Evolutionary conservation across 768 basidiomycete species (phyloP), one percentile per base, ranked within the genome.

Genomic region (Boletus rubescentipes): DNA sequence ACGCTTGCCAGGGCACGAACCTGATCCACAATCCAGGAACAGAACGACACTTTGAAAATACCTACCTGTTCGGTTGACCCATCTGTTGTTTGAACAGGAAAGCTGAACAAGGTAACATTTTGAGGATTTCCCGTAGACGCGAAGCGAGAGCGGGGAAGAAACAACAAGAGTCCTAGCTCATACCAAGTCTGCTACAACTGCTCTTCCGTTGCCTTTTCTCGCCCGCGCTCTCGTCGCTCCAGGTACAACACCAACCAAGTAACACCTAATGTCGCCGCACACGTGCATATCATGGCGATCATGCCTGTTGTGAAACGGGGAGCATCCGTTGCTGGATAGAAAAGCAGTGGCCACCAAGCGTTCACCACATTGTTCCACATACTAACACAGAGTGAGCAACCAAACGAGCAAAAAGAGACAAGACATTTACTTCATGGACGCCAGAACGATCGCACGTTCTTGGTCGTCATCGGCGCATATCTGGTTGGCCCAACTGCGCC

Each of bases 401-500:
- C 18, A 26, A 39, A 30, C 18, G 18, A 4, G 7, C 16, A 31
- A 30, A 12, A 32, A 10, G 12, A 12, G 10, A 14, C 21, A 12
- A n/a, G 8, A 49, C 15, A 57, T 73, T 31, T 60, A 84, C 83
- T 90, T 90, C 89, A 91, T 90, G 7, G 82, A 84, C 23, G 84
- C 87, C 15, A 91, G 75, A 4, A 89, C 85, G 37, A 90, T 72
- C 5, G 76, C 81, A 40, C 87, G 79, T 61, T 87, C 84, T 65
- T 85, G 82, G 61, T 84, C 77, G 67, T 91, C 85, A 59, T 87
- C 83, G 26, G 82, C 79, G 53, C 84, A 85, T 46, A 87, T 79
- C 63, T 87, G 84, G 66, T 91, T 91, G n/a, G 87, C 86, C 89
- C 89, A 89, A 14, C 83, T 84, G 58, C 18, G 49, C 21, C n/a